Evolutionary conservation across 352 stramenopile genomes (phyloP).

Genomic region (Globisporangium nunn): DNA sequence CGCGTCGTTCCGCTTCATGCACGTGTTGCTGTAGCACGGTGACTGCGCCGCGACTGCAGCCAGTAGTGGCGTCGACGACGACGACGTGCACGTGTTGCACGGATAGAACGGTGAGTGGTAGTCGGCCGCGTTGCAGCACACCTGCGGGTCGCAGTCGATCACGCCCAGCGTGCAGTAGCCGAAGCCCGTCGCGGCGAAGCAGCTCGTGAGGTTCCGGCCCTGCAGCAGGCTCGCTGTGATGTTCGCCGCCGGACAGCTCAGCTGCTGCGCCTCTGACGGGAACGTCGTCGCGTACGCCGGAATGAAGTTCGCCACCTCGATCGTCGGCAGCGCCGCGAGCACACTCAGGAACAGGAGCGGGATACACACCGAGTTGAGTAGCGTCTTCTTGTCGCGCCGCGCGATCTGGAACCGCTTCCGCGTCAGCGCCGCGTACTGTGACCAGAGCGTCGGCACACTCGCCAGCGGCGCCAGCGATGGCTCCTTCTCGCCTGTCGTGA

Average conservation of each 20-base stretch:
- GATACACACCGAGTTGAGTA: slow-evolving; percentile 49
- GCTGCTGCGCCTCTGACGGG: slow-evolving; percentile 15
- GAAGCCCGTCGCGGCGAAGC: no score
- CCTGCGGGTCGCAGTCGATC: slow-evolving; percentile 24
- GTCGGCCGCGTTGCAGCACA: slow-evolving; percentile 31
- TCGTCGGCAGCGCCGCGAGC: slow-evolving; percentile 36
- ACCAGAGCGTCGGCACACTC: slow-evolving; percentile 19
- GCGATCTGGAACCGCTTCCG: slow-evolving; percentile 57
- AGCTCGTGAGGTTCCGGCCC: neutral
- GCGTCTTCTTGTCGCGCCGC: slow-evolving; percentile 52
- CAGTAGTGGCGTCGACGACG: no score
- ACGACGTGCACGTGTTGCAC: slow-evolving; percentile 23
- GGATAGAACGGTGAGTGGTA: slow-evolving; percentile 31
- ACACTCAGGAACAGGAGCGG: slow-evolving; percentile 62
- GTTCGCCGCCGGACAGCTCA: slow-evolving; percentile 15
- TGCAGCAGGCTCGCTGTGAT: slow-evolving; percentile 14
- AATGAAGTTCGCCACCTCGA: slow-evolving; percentile 41
- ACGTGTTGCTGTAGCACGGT: slow-evolving; percentile 24
- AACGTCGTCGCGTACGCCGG: slow-evolving; percentile 26
- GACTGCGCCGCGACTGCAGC: neutral
- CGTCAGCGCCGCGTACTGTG: slow-evolving; percentile 39
- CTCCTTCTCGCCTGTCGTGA: no score
- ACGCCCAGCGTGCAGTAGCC: slow-evolving; percentile 35
- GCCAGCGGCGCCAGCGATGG: no score
- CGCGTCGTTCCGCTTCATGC: slow-evolving; percentile 20